A percentile compares a stretch with the other conserved stretches of the same genome.
Evolutionary conservation across 2,329 filamentous ascomycete species (phyloP).

Genomic region (Fusarium oxysporum): DNA sequence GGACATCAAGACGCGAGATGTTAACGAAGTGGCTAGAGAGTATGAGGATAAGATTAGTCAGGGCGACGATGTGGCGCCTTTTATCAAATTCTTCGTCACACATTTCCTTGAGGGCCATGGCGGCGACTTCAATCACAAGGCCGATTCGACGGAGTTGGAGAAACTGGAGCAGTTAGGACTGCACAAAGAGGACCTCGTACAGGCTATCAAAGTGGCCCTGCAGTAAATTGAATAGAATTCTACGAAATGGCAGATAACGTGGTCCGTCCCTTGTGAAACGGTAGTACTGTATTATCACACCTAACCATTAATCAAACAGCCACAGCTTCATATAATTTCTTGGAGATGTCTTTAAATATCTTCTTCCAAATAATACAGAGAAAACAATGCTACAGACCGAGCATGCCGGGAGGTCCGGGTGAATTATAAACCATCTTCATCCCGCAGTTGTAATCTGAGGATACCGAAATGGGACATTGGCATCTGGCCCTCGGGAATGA

Average conservation of each 20-base stretch:
- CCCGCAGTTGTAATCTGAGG: neutral
- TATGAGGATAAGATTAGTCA: neutral
- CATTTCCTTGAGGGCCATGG: neutral
- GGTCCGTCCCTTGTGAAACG: neutral
- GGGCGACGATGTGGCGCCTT: neutral
- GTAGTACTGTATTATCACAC: neutral
- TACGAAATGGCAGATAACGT: neutral
- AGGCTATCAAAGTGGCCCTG: neutral
- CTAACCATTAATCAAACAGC: neutral
- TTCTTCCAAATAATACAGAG: neutral
- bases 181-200: neutral
- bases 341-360: neutral
- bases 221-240: neutral
- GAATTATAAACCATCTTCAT: neutral
- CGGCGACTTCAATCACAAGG: neutral
- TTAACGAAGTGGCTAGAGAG: neutral
- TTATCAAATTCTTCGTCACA: neutral
- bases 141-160: neutral
- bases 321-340: neutral
- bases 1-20: neutral
- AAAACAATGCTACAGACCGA: neutral
- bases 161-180: neutral
- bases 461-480: neutral
- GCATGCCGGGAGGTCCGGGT: neutral
- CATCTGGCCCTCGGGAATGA: neutral